Conservation (phyloP, 306 rosid genomes). For the Morella rubra region DNA sequence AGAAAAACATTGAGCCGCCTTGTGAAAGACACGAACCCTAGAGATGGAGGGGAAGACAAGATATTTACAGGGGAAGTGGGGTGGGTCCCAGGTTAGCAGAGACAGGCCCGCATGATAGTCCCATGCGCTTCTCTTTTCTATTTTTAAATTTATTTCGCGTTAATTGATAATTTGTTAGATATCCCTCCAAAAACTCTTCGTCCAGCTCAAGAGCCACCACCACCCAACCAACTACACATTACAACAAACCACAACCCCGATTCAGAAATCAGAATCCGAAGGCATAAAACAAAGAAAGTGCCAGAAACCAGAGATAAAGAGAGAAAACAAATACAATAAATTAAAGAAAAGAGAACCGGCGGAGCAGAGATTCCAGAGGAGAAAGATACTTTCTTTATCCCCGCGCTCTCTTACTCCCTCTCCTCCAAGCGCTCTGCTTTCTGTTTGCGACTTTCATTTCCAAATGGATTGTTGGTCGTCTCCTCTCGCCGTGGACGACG, state of each 20-base stretch:
- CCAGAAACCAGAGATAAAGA: conserved; percentile 8
- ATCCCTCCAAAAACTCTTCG: conserved; percentile 37
- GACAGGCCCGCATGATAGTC: conserved; percentile 2
- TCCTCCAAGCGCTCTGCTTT: conserved; percentile 15
- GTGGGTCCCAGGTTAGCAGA: conserved; percentile 14
- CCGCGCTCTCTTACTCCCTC: not conserved
- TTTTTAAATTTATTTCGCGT: not conserved
- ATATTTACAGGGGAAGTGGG: not conserved
- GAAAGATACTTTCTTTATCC: not conserved
- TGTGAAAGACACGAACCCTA: not conserved
- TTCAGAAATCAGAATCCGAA: conserved; percentile 22
- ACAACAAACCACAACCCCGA: conserved; percentile 28
- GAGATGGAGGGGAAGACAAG: not conserved
- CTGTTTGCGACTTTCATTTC: not conserved
- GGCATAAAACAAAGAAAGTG: conserved; percentile 31
- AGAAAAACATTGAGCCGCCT: not conserved
- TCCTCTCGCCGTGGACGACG: conserved; percentile 57
- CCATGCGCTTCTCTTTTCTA: not conserved
- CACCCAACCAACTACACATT: conserved; percentile 33
- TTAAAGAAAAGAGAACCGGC: not conserved
- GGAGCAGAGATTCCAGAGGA: conserved; percentile 12
- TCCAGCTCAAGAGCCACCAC: conserved; percentile 59
- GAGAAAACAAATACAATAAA: not conserved
- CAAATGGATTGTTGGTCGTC: conserved; percentile 81
- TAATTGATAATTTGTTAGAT: conserved; percentile 20